These are phyloP conservation scores for Xylaria sp. DNA, from an alignment of 2,329 filamentous ascomycete species.

Conservation along the genomic window DNA sequence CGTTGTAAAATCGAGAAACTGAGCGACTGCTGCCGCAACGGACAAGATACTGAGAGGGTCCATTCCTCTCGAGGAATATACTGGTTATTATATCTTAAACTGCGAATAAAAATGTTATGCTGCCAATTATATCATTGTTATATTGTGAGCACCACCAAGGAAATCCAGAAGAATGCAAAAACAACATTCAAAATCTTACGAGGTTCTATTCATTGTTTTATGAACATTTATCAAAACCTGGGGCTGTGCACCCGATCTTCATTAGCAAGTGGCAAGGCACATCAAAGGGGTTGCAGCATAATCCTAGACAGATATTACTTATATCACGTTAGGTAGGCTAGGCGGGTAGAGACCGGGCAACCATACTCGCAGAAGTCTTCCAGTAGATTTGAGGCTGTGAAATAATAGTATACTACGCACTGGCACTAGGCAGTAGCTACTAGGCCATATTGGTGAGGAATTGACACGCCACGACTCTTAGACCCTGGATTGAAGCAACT, in stretches of 20 bases:
- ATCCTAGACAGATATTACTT: background rate
- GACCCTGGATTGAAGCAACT: background rate
- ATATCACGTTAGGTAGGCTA: background rate
- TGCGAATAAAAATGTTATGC: background rate
- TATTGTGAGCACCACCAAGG: background rate
- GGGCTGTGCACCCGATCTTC: background rate
- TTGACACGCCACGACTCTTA: background rate
- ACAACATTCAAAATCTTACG: background rate
- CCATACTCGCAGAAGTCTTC: background rate
- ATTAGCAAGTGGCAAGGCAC: background rate
- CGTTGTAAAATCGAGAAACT: background rate
- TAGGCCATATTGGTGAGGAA: background rate
- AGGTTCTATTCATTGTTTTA: background rate
- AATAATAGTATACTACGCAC: background rate
- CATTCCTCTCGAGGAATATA: background rate
- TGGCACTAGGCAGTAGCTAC: background rate
- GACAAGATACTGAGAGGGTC: background rate
- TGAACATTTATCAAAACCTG: background rate
- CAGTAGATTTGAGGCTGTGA: background rate
- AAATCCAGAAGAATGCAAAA: background rate
- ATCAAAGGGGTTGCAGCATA: background rate
- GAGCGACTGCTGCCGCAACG: background rate
- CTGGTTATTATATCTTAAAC: background rate
- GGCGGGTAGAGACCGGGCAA: background rate
- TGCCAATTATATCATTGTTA: background rate